Evolutionary conservation across 1,139 yeast species (phyloP).

Genomic region (Hansenula anomala): DNA sequence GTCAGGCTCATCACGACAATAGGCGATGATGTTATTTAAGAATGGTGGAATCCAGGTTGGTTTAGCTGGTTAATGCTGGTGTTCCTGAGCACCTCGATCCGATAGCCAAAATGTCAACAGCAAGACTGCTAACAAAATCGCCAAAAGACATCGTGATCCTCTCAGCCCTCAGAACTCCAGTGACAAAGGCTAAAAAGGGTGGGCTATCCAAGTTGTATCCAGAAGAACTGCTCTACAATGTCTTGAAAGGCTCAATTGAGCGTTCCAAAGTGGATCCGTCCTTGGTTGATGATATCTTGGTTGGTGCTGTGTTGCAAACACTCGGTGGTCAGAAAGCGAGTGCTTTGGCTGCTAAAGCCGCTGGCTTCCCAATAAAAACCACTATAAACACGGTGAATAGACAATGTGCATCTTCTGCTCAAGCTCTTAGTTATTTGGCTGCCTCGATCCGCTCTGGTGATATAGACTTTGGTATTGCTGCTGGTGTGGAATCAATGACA

Average conservation of each 20-base stretch:
- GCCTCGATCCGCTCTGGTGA: constrained; percentile 31
- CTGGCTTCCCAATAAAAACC: constrained; percentile 34
- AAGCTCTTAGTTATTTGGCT: constrained; percentile 34
- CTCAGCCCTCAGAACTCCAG: constrained; percentile 34
- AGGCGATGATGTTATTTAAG: too few species aligned
- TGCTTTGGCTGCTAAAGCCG: constrained; percentile 29
- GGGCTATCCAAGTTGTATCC: constrained; percentile 33
- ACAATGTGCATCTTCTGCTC: constrained; percentile 40
- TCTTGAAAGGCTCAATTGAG: constrained; percentile 28
- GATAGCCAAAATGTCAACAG: neutral
- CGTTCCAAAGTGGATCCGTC: constrained; percentile 26
- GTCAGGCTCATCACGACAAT: too few species aligned
- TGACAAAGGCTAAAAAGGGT: constrained; percentile 34
- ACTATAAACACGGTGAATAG: constrained; percentile 37
- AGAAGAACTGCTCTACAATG: constrained; percentile 31
- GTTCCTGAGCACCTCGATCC: neutral
- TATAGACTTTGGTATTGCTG: constrained; percentile 33
- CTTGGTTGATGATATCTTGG: constrained; percentile 28
- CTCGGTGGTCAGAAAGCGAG: constrained; percentile 32
- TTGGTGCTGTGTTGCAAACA: constrained; percentile 31
- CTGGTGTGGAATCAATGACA: constrained; percentile 44
- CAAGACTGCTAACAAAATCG: constrained; percentile 21
- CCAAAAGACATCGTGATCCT: constrained; percentile 34
- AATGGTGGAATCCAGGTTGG: too few species aligned
- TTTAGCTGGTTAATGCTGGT: too few species aligned